Conservation (phyloP, 2,329 filamentous ascomycete genomes). For the Ploettnerulaceae sp. region DNA sequence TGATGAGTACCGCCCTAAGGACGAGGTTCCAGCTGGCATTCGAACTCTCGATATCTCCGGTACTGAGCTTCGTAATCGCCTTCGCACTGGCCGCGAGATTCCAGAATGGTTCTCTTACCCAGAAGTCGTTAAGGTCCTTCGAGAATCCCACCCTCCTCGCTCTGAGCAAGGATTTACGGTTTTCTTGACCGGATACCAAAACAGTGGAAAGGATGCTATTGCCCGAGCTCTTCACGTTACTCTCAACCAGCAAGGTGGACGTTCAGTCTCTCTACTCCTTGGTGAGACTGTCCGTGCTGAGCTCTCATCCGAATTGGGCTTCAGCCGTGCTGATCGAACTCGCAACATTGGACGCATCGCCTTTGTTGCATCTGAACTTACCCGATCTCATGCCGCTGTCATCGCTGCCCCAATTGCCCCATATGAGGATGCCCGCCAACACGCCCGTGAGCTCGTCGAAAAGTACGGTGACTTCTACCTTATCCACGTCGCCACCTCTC, state of each 20-base stretch:
- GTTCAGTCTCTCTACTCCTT: conserved; percentile 87
- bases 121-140: conserved; percentile 92
- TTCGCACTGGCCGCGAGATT: conserved; percentile 88
- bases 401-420: conserved; percentile 96
- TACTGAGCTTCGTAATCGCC: conserved; percentile 85
- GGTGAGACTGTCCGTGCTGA: conserved; percentile 93
- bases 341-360: conserved; percentile 94
- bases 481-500: conserved; percentile 86
- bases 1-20: conserved; percentile 92
- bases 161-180: conserved; percentile 94
- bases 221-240: conserved; percentile 94
- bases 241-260: conserved; percentile 95
- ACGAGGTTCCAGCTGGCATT: conserved; percentile 78
- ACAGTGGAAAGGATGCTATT: conserved; percentile 95
- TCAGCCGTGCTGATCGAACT: conserved; percentile 87
- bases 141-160: conserved; percentile 92
- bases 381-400: conserved; percentile 85
- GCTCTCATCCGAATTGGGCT: conserved; percentile 91
- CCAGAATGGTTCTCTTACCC: conserved; percentile 99
- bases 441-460: conserved; percentile 79
- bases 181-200: conserved; percentile 95
- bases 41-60: conserved; percentile 85
- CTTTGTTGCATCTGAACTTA: conserved; percentile 93
- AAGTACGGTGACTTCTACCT: conserved; percentile 91
- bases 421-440: conserved; percentile 71